Evolutionary conservation across 768 basidiomycete species (phyloP).

Genomic region (Agaricus subrufescens): DNA sequence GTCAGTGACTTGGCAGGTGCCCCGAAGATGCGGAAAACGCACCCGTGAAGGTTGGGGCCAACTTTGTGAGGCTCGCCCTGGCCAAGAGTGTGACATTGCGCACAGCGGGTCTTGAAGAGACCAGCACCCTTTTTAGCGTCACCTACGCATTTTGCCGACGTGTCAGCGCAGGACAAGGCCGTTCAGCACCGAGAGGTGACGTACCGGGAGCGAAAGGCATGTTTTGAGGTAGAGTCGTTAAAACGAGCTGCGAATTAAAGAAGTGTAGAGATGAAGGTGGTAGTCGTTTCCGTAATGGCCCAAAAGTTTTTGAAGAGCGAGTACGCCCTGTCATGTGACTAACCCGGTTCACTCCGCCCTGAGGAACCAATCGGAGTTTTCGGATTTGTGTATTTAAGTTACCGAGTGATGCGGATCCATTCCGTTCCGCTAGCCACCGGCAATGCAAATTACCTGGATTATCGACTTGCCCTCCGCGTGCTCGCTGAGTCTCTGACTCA

Average conservation of each 20-base stretch:
- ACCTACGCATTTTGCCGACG: slow-evolving; percentile 39
- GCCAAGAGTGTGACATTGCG: slow-evolving; percentile 89
- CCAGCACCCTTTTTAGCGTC: slow-evolving; percentile 86
- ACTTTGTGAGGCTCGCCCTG: slow-evolving; percentile 81
- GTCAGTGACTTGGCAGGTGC: neutral
- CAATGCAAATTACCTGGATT: neutral
- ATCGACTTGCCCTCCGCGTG: too few species aligned
- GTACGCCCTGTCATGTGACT: slow-evolving; percentile 20
- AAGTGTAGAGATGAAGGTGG: slow-evolving; percentile 14
- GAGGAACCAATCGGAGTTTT: slow-evolving; percentile 20
- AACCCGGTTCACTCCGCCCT: slow-evolving; percentile 25
- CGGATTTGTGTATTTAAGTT: slow-evolving; percentile 15
- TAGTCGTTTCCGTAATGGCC: slow-evolving; percentile 11
- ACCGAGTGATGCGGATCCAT: slow-evolving; percentile 3
- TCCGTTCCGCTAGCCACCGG: slow-evolving; percentile 1
- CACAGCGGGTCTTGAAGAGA: slow-evolving; percentile 95
- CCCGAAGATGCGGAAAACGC: slow-evolving; percentile 21
- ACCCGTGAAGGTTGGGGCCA: slow-evolving; percentile 95
- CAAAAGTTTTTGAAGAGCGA: slow-evolving; percentile 20
- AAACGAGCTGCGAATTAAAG: slow-evolving; percentile 16
- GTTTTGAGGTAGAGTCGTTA: slow-evolving; percentile 12
- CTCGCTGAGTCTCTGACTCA: too few species aligned
- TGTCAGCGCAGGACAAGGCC: slow-evolving; percentile 1
- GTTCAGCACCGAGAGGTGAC: slow-evolving; percentile 11
- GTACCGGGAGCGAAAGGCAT: slow-evolving; percentile 39